Base-by-base conservation (phyloP, 345 rosid species). In the Camelina sativa region DNA sequence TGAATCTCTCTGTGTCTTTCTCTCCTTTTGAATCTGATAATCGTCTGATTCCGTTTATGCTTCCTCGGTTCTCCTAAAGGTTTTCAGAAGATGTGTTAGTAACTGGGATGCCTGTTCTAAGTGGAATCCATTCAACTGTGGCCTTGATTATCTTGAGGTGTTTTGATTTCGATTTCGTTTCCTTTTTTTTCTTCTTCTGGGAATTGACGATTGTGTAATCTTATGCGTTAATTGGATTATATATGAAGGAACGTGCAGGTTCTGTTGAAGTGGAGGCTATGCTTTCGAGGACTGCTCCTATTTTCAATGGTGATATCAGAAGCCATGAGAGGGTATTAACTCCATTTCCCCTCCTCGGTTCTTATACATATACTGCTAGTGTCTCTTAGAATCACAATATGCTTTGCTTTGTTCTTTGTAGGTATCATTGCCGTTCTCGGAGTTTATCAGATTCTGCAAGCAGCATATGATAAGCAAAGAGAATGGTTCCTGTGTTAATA, bases 271-370 rank as follows among this genome's bases (percentile, higher is more conserved):
- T 90, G 62, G 97, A 92, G 79, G 96, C 89, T 34, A 90, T 94
- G 97, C 80, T 86, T 57, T 85, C 96, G 19, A 81, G 80, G 80
- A 72, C 85, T 2, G 97, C 93, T 4, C 91, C 93, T 0, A 83
- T 90, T 17, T 90, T 90, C 68, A 87, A 85, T 57, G 96, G 93
- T 69, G 96, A 88, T 76, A 82, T 91, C 53, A 84, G 99, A 86
- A 85, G 89, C 82, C 99, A 95, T 55, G 95, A 95, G 84, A 86
- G 96, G 86, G 95, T 86, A 34, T 8, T 5, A 85, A 52, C n/a
- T 69, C 58, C 13, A 41, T 57, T 65, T n/a, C 15, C 37, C 62
- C 15, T 25, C 62, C 6, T 4, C 30, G 30, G 50, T 41, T 64
- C 64, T 64, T 52, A 22, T 4, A 11, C 40, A 13, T 2, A 59